Percentiles rank a stretch among this genome's conserved stretches.
These are phyloP conservation scores for Penicillium herquei DNA, from an alignment of 495 filamentous ascomycete genomes.

Conservation along the genomic window DNA sequence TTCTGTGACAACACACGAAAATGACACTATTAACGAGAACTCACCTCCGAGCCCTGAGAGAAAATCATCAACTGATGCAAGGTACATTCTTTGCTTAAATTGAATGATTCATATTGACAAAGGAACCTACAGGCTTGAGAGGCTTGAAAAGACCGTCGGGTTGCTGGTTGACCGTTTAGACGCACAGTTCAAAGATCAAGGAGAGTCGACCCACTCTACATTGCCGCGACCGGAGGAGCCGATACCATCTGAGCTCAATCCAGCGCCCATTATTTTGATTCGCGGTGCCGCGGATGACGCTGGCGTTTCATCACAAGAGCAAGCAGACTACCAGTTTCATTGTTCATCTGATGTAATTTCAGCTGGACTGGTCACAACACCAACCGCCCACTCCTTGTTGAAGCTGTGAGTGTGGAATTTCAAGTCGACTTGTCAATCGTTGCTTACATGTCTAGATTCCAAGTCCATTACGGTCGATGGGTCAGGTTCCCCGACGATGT, in stretches of 20 bases:
- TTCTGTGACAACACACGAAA: background rate
- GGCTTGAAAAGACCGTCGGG: constrained; percentile 1
- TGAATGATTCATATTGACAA: background rate
- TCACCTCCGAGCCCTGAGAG: background rate
- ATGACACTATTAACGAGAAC: background rate
- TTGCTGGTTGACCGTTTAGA: constrained; percentile 2
- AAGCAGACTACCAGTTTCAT: background rate
- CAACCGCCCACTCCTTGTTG: background rate
- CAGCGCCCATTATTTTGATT: constrained; percentile 2
- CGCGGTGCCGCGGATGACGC: constrained; percentile 4
- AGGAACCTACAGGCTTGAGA: background rate
- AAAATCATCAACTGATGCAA: background rate
- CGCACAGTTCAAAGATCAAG: background rate
- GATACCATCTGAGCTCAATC: background rate
- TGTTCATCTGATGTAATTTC: constrained; percentile 1
- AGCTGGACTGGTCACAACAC: background rate
- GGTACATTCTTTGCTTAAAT: background rate
- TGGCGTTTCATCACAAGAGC: background rate
- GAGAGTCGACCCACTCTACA: background rate
- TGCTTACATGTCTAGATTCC: background rate
- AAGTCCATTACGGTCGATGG: constrained; percentile 3
- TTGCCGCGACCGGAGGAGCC: background rate
- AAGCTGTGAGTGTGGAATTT: background rate
- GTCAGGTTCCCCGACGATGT: constrained; percentile 3
- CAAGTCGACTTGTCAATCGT: background rate